A percentile compares a stretch with the other conserved stretches of the same genome.
These are phyloP conservation scores for Melaleuca quinquenervia DNA, from an alignment of 345 rosid genomes.

Conservation along the genomic window DNA sequence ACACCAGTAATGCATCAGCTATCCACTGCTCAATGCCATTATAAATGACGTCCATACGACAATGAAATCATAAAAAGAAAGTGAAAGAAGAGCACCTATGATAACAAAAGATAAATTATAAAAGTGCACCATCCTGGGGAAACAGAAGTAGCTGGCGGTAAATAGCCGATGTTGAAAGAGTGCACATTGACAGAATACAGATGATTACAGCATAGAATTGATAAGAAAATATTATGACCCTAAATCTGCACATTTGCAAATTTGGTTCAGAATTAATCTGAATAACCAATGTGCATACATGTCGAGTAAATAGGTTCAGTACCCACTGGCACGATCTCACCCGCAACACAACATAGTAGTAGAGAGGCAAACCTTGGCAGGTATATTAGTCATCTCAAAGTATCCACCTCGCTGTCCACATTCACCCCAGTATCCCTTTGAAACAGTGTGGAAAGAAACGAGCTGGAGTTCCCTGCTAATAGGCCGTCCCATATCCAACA, in stretches of 20 bases:
- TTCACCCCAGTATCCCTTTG: slow-evolving; percentile 99
- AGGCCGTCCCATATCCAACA: slow-evolving; percentile 87
- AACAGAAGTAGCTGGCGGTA: not conserved
- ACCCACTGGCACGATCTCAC: not conserved
- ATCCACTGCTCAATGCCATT: not conserved
- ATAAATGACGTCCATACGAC: not conserved
- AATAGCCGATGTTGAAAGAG: not conserved
- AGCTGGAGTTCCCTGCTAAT: slow-evolving; percentile 84
- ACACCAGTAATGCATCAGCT: not conserved
- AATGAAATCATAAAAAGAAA: not conserved
- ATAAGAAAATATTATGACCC: not conserved
- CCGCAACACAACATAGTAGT: not conserved
- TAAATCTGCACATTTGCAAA: not conserved
- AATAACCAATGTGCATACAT: not conserved
- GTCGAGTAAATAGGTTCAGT: not conserved
- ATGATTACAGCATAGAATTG: not conserved
- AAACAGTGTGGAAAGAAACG: slow-evolving; percentile 90
- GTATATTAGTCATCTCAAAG: slow-evolving; percentile 97
- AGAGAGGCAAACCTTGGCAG: slow-evolving; percentile 53
- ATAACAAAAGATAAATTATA: not conserved
- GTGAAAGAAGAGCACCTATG: not conserved
- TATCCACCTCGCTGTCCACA: slow-evolving; percentile 99
- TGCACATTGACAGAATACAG: not conserved
- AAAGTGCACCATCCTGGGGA: not conserved
- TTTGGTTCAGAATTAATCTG: not conserved